Evolutionary conservation across 495 filamentous ascomycete genomes (phyloP).

Genomic region (Trichoderma orchidacearum): DNA sequence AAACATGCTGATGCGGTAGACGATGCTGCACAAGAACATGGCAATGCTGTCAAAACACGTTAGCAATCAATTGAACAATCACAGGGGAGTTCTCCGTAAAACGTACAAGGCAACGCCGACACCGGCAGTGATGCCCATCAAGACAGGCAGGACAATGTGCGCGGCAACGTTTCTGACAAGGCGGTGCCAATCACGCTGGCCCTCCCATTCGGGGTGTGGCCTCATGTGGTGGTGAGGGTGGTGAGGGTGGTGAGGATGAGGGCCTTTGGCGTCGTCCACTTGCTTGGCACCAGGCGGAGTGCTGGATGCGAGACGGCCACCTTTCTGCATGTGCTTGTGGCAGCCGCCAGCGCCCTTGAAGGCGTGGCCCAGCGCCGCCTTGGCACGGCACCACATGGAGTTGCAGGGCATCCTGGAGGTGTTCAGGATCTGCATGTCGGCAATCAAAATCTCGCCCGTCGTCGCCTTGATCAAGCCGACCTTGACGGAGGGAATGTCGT

Average conservation of each 20-base stretch:
- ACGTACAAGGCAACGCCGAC: slow-evolving; percentile 37
- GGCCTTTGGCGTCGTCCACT: not conserved
- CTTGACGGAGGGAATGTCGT: slow-evolving; percentile 30
- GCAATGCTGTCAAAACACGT: not conserved
- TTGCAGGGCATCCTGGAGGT: slow-evolving; percentile 6
- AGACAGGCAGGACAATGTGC: slow-evolving; percentile 36
- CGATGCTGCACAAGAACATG: slow-evolving; percentile 1
- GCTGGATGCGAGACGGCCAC: not conserved
- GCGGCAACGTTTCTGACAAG: slow-evolving; percentile 30
- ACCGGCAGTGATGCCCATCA: slow-evolving; percentile 38
- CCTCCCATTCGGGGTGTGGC: slow-evolving; percentile 5
- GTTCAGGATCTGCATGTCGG: slow-evolving; percentile 16
- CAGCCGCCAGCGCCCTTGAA: slow-evolving; percentile 18
- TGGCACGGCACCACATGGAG: slow-evolving; percentile 28
- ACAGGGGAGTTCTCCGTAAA: not conserved
- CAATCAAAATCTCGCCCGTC: slow-evolving; percentile 28
- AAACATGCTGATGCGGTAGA: slow-evolving; percentile 33
- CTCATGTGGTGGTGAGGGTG: not conserved
- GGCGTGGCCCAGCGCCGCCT: slow-evolving; percentile 10
- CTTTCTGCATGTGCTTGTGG: slow-evolving; percentile 6
- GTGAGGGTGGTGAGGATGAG: slow-evolving; percentile 10
- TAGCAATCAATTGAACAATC: not conserved
- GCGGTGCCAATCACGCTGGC: slow-evolving; percentile 18
- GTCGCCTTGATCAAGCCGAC: slow-evolving; percentile 29
- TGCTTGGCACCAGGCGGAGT: slow-evolving; percentile 9